A percentile compares a stretch with the other conserved stretches of the same genome.
Conservation (phyloP, 2,329 filamentous ascomycete genomes). For the Ophiosphaerella narmari region DNA sequence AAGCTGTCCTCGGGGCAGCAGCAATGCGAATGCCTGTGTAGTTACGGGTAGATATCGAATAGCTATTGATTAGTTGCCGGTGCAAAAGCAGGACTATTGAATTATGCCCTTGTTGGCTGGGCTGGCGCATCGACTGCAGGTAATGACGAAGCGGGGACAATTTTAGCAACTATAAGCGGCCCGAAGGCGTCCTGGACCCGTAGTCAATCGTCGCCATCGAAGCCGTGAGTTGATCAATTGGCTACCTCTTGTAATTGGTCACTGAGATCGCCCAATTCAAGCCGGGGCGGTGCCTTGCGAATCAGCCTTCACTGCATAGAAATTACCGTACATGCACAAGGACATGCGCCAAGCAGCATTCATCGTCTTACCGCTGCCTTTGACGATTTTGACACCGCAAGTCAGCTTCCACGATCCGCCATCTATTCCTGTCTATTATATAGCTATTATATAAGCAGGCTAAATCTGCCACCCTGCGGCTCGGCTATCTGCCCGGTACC, state of each 20-base stretch:
- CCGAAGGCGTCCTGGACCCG: too few species aligned
- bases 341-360: too few species aligned
- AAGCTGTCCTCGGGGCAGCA: not conserved
- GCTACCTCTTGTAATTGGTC: too few species aligned
- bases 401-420: not conserved
- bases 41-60: not conserved
- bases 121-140: constrained; percentile 15
- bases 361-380: too few species aligned
- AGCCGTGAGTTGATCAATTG: too few species aligned
- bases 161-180: too few species aligned
- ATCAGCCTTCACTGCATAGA: too few species aligned
- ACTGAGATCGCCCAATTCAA: too few species aligned
- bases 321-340: too few species aligned
- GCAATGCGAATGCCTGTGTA: not conserved
- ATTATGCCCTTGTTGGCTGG: constrained; percentile 10
- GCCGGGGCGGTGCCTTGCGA: too few species aligned
- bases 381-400: too few species aligned
- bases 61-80: not conserved
- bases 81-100: constrained; percentile 18
- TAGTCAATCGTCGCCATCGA: too few species aligned
- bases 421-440: constrained; percentile 4
- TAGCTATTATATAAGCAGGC: constrained; percentile 7
- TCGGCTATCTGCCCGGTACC: constrained; percentile 31
- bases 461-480: constrained; percentile 12
- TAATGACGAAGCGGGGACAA: constrained; percentile 13